Evolutionary conservation across 257 asterid genomes (phyloP), one percentile per base, ranked within the genome.

Genomic region (Ilex aquifolium): DNA sequence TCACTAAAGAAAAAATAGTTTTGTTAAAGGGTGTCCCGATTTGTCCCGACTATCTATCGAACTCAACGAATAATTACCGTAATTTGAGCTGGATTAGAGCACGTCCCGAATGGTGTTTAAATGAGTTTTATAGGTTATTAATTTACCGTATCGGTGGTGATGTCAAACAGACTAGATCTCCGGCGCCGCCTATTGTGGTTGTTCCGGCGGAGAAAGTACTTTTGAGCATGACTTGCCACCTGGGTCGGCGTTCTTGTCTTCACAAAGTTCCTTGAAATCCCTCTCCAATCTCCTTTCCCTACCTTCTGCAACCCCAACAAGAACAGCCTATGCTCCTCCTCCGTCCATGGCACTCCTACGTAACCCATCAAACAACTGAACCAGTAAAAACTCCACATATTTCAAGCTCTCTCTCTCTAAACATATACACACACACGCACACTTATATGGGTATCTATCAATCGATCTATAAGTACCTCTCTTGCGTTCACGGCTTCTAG

Each of bases 221-320:
- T 93, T 74, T 93, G 97, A 71, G 99, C 99, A 74, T 93, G 99
- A 76, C 99, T 93, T 10, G 99, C 99, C 11, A 93, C 99, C 57
- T 93, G 99, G 12, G 99, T 93, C 0, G 99, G 97, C 10, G 99
- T 90, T 55, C 99, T 80, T 44, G 97, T 82, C 72, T 82, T 90
- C 27, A 93, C 99, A 65, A 85, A 90, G 75, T 93, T 93, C 61
- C 94, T 85, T 17, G 97, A 90, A 61, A 93, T 93, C 32, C 99
- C 99, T 80, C 99, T 90, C 99, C 99, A 93, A 57, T 93, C 99
- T 62, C 99, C 99, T 80, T 85, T 93, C 42, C 99, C 99, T 27
- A 90, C 97, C 32, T 79, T 93, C 32, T 87, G 95, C 83, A 93
- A 76, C 70, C 99, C 99, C 46, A 90, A 31, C 60, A 93, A 68